Conservation (phyloP, 768 basidiomycete genomes). For the Tylopilus plumbeoviolaceoides region DNA sequence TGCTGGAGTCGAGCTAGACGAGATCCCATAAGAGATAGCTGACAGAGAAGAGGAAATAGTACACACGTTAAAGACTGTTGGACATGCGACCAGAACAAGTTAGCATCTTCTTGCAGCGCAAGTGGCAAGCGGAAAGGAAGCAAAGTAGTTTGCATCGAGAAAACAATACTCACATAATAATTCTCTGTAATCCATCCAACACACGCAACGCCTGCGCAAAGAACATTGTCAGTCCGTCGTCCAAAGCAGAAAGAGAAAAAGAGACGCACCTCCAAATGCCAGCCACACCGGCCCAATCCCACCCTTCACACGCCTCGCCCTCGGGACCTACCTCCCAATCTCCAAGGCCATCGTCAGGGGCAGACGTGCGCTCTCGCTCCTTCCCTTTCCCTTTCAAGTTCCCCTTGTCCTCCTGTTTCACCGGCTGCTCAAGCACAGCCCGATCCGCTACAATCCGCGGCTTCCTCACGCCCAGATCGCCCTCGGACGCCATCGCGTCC, state of each 20-base stretch:
- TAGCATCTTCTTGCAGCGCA: neutral
- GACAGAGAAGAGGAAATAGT: neutral
- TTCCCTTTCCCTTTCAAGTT: constrained; percentile 20
- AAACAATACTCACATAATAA: constrained; percentile 40
- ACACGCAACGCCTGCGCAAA: constrained; percentile 45
- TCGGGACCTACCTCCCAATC: constrained; percentile 23
- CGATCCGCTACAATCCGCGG: constrained; percentile 12
- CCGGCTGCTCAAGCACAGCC: constrained; percentile 10
- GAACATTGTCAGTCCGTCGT: neutral
- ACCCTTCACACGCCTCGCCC: constrained; percentile 35
- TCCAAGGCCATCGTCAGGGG: neutral
- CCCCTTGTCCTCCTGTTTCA: constrained; percentile 6
- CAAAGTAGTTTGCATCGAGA: neutral
- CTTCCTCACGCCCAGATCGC: constrained; percentile 2
- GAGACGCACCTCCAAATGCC: constrained; percentile 50
- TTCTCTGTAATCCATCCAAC: constrained; percentile 58
- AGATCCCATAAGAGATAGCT: neutral
- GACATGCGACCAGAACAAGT: neutral
- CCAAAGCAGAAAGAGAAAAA: too few relatives aligned
- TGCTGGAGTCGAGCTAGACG: constrained; percentile 20
- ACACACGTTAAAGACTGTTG: constrained; percentile 25
- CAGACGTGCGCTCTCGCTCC: neutral
- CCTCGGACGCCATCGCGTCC: too few relatives aligned
- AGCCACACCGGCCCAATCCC: constrained; percentile 58
- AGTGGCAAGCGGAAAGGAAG: neutral